These are phyloP conservation scores for Microbotryum silenes-acaulis DNA, from an alignment of 1,284 basidiomycete species.

Conservation along the genomic window DNA sequence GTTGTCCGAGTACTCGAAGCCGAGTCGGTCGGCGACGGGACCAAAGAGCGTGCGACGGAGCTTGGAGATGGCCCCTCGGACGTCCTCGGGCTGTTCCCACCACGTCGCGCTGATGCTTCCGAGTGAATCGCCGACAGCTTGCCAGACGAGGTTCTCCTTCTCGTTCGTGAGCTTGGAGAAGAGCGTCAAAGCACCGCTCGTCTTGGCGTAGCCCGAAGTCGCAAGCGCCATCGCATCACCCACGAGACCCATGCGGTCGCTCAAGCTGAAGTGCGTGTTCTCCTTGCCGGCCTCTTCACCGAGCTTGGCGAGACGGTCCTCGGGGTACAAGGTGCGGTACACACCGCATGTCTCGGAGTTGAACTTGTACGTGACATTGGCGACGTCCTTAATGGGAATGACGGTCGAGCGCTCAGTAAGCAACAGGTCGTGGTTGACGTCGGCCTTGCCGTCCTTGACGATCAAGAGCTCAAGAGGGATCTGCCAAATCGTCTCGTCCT, in stretches of 20 bases:
- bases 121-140: slow-evolving; percentile 55
- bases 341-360: slow-evolving; percentile 88
- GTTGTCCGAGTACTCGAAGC: slow-evolving; percentile 62
- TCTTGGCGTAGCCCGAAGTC: slow-evolving; percentile 42
- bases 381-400: slow-evolving; percentile 56
- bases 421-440: slow-evolving; percentile 58
- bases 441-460: slow-evolving; percentile 53
- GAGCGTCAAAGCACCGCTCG: slow-evolving; percentile 41
- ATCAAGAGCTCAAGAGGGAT: slow-evolving; percentile 72
- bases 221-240: slow-evolving; percentile 43
- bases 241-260: slow-evolving; percentile 41
- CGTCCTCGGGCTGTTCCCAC: slow-evolving; percentile 69
- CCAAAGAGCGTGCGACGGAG: slow-evolving; percentile 51
- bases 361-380: slow-evolving; percentile 63
- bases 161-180: slow-evolving; percentile 33
- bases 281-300: slow-evolving; percentile 69
- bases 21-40: slow-evolving; percentile 69
- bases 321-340: slow-evolving; percentile 81
- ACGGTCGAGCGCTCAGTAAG: slow-evolving; percentile 63
- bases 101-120: slow-evolving; percentile 58
- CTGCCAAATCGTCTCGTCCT: slow-evolving; percentile 86
- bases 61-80: slow-evolving; percentile 55
- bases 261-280: slow-evolving; percentile 59
- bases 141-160: slow-evolving; percentile 57
- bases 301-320: slow-evolving; percentile 70